These are phyloP conservation scores for Tubosaeta sp. DNA, from an alignment of 768 basidiomycete genomes.

Conservation along the genomic window DNA sequence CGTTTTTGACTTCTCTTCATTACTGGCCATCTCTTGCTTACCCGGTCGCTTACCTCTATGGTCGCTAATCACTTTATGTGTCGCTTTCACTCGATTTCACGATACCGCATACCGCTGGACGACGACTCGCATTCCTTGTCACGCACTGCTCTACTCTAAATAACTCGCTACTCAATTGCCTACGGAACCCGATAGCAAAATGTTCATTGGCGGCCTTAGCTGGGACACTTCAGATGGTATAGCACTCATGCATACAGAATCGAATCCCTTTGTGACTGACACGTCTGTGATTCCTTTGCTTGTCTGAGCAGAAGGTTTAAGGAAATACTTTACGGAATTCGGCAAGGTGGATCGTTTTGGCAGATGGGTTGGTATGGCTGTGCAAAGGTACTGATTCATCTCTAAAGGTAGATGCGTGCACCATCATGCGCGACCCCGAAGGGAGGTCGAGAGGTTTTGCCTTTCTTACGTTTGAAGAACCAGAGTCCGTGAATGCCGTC, in stretches of 20 bases:
- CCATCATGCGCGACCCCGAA: slow-evolving; percentile 78
- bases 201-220: slow-evolving; percentile 88
- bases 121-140: slow-evolving; percentile 23
- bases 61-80: slow-evolving; percentile 31
- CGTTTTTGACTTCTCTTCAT: slow-evolving; percentile 20
- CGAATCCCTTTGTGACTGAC: slow-evolving; percentile 24
- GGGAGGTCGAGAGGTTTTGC: slow-evolving; percentile 81
- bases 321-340: slow-evolving; percentile 74
- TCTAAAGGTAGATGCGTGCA: slow-evolving; percentile 68
- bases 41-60: slow-evolving; percentile 31
- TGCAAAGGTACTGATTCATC: slow-evolving; percentile 10
- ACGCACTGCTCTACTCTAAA: slow-evolving; percentile 24
- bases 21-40: slow-evolving; percentile 30
- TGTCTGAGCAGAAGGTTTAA: slow-evolving; percentile 49
- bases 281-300: slow-evolving; percentile 12
- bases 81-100: slow-evolving; percentile 22
- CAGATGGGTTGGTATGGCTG: slow-evolving; percentile 1
- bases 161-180: slow-evolving; percentile 23
- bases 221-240: slow-evolving; percentile 92
- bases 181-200: slow-evolving; percentile 58
- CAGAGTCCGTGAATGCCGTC: slow-evolving; percentile 59
- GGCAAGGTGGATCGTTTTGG: slow-evolving; percentile 52
- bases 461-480: slow-evolving; percentile 76
- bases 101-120: slow-evolving; percentile 37
- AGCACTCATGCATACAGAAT: slow-evolving; percentile 23